Conservation (phyloP, 495 filamentous ascomycete genomes). For the Ascobolus immersus region DNA sequence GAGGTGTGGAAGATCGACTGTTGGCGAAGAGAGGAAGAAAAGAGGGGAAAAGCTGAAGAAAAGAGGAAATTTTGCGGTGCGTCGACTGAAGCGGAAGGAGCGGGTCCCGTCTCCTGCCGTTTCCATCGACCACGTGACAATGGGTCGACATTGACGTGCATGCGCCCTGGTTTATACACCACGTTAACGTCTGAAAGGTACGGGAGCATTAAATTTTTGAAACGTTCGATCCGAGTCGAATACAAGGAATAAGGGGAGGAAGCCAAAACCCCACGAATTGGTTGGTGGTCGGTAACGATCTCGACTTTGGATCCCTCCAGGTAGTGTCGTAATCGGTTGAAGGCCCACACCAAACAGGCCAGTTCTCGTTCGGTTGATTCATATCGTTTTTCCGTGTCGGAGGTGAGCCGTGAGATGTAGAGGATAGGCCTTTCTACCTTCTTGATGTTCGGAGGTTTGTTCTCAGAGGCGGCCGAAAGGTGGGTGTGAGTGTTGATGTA, state of each 20-base stretch:
- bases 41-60: no score
- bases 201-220: background rate
- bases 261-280: background rate
- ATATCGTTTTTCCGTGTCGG: background rate
- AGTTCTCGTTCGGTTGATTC: constrained; percentile 3
- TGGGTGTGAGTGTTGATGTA: background rate
- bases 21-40: no score
- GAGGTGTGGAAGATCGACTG: no score
- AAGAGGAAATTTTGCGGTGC: no score
- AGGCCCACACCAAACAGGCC: background rate
- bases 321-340: background rate
- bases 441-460: background rate
- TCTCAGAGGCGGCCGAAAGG: background rate
- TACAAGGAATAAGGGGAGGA: background rate
- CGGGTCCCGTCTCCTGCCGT: no score
- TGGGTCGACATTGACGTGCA: background rate
- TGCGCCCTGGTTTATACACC: background rate
- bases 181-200: background rate
- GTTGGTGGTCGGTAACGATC: background rate
- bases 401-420: constrained; percentile 1
- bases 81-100: no score
- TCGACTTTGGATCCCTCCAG: constrained; percentile 1
- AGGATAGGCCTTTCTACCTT: constrained; percentile 1
- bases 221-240: background rate
- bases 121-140: background rate